Conservation (phyloP, 371 early-diverging fungal species). For the Lichtheimia ornata region DNA sequence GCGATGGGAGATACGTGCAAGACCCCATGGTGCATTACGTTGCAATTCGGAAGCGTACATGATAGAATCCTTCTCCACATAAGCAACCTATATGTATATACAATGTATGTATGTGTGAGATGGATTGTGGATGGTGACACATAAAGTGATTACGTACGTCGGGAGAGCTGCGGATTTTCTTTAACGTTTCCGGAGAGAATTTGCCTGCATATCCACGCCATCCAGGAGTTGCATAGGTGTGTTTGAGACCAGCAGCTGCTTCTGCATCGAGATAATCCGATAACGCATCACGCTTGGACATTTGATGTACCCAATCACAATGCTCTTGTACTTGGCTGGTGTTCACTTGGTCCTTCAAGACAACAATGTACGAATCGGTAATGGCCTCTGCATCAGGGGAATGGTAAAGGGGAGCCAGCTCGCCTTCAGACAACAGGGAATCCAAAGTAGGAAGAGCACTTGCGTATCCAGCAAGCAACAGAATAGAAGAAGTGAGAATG, state of each 20-base stretch:
- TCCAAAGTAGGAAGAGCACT: conserved; percentile 16
- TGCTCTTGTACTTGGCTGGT: conserved; percentile 28
- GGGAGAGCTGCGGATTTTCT: conserved; percentile 64
- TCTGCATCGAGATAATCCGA: conserved; percentile 23
- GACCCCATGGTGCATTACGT: conserved; percentile 87
- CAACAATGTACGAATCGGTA: conserved; percentile 82
- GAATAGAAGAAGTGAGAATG: conserved; percentile 20
- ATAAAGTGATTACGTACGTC: conserved; percentile 31
- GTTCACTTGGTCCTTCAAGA: conserved; percentile 68
- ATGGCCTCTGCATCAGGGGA: conserved; percentile 66
- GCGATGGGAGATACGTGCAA: conserved; percentile 86
- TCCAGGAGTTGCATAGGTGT: conserved; percentile 71
- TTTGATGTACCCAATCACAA: conserved; percentile 30
- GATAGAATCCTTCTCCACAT: conserved; percentile 85
- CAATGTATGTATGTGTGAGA: neutral
- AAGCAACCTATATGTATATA: conserved; percentile 78
- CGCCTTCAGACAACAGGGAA: neutral
- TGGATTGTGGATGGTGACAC: neutral
- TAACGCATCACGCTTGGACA: conserved; percentile 14
- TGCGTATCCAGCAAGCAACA: conserved; percentile 14
- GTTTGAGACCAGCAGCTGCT: conserved; percentile 58
- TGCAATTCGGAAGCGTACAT: conserved; percentile 75
- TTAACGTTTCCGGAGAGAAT: conserved; percentile 66
- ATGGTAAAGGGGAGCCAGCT: conserved; percentile 66
- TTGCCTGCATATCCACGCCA: conserved; percentile 84